phyloP scores from a whole-genome alignment of 2,329 filamentous ascomycete genomes.

The Fusarium continuum region DNA sequence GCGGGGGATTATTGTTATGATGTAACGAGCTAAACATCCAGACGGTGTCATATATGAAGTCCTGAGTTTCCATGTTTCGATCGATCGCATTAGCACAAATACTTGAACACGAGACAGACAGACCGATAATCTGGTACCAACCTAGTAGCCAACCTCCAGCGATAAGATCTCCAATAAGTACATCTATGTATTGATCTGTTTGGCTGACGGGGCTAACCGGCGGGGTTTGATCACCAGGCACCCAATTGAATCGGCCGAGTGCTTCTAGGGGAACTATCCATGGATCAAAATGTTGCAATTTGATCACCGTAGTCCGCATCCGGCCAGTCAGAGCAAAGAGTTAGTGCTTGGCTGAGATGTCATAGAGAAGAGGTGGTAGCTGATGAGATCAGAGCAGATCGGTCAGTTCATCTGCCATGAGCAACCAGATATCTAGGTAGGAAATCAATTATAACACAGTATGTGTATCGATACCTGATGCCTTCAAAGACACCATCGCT shows the following conservation, averaged over 20 bases:
- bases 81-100: not conserved
- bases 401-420: not conserved
- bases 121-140: too few relatives aligned
- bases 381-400: constrained; percentile 14
- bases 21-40: not conserved
- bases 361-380: constrained; percentile 15
- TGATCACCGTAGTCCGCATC: constrained; percentile 30
- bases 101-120: not conserved
- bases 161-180: not conserved
- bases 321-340: constrained; percentile 27
- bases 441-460: constrained; percentile 2
- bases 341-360: constrained; percentile 12
- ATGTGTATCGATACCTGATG: not conserved
- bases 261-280: constrained; percentile 9
- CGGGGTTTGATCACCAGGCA: constrained; percentile 11
- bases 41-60: not conserved
- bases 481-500: not conserved
- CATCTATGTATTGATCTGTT: constrained; percentile 9
- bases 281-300: constrained; percentile 22
- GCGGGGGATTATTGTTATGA: not conserved
- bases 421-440: not conserved
- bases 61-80: not conserved
- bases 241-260: constrained; percentile 24
- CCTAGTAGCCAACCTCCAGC: not conserved
- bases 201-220: constrained; percentile 22